Evolutionary conservation across 805 yeast genomes (phyloP).

Genomic region (Hyphopichia homilentoma): DNA sequence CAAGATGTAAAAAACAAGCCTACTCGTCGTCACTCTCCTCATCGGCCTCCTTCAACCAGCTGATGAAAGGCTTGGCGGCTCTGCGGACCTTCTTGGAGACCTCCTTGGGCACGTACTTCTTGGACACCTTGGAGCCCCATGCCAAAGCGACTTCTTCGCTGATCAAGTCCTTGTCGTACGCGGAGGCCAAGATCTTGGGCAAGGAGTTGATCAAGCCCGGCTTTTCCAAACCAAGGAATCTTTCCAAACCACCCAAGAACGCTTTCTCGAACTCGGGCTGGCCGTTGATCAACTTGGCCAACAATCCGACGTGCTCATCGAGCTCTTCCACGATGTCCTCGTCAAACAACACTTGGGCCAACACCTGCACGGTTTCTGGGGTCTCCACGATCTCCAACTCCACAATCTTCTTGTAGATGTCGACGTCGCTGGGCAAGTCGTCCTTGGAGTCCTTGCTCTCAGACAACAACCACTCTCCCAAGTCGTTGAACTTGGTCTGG

Average conservation of each 20-base stretch:
- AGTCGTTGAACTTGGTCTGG: conserved; percentile 60
- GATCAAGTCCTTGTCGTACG: conserved; percentile 80
- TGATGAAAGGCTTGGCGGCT: conserved; percentile 92
- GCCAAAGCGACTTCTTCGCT: conserved; percentile 76
- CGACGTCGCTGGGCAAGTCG: conserved; percentile 77
- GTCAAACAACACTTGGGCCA: conserved; percentile 86
- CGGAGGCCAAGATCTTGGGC: conserved; percentile 76
- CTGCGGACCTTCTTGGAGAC: conserved; percentile 89
- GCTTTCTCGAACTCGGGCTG: conserved; percentile 73
- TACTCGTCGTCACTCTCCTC: conserved; percentile 70
- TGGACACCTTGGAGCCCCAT: conserved; percentile 91
- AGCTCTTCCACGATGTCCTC: conserved; percentile 72
- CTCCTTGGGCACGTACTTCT: conserved; percentile 91
- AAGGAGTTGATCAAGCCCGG: conserved; percentile 63
- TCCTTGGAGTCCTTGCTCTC: conserved; percentile 51
- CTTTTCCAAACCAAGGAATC: conserved; percentile 80
- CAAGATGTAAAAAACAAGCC: neutral
- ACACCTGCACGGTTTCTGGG: conserved; percentile 79
- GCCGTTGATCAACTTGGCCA: conserved; percentile 68
- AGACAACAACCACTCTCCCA: conserved; percentile 82
- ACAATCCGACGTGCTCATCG: conserved; percentile 74
- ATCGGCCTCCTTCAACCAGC: conserved; percentile 95
- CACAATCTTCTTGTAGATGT: conserved; percentile 83
- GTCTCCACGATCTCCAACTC: conserved; percentile 71
- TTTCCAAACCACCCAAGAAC: conserved; percentile 92